Percentiles rank a stretch among this genome's conserved stretches.
Conservation (phyloP, 2,329 filamentous ascomycete genomes). For the Alternaria burnsii region DNA sequence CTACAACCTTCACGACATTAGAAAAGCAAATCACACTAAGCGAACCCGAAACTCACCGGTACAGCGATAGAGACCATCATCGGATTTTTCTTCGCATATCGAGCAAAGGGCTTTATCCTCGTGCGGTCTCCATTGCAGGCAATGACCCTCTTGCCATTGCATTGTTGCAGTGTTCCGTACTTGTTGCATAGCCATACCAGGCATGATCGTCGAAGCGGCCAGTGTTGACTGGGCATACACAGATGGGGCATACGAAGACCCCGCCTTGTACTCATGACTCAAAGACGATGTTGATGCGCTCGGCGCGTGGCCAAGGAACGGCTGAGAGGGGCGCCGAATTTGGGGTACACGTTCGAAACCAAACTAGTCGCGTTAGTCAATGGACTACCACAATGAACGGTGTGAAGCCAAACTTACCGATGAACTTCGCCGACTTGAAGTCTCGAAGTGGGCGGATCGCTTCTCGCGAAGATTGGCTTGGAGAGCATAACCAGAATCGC, state of each 20-base stretch:
- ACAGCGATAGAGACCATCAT: conserved; percentile 79
- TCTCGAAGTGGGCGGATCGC: conserved; percentile 90
- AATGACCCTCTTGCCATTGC: conserved; percentile 87
- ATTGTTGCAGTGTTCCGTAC: conserved; percentile 80
- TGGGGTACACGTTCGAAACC: conserved; percentile 75
- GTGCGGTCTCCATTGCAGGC: conserved; percentile 70
- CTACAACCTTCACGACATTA: conserved; percentile 61
- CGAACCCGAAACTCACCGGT: conserved; percentile 54
- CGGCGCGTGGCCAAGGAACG: conserved; percentile 74
- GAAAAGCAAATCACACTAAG: conserved; percentile 14
- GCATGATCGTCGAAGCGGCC: conserved; percentile 86
- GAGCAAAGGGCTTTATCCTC: conserved; percentile 72
- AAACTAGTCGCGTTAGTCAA: conserved; percentile 61
- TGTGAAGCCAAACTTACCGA: conserved; percentile 60
- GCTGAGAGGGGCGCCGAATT: conserved; percentile 68
- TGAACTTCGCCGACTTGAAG: conserved; percentile 84
- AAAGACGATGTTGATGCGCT: conserved; percentile 72
- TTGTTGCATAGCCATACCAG: conserved; percentile 80
- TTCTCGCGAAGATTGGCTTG: conserved; percentile 90
- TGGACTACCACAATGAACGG: conserved; percentile 16
- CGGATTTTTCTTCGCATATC: conserved; percentile 78
- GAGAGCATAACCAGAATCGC: conserved; percentile 89
- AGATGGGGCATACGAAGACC: conserved; percentile 74
- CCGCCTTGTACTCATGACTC: conserved; percentile 60
- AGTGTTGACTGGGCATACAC: conserved; percentile 87